phyloP scores from a whole-genome alignment of 305 asterid genomes.

The Fraxinus velutina region DNA sequence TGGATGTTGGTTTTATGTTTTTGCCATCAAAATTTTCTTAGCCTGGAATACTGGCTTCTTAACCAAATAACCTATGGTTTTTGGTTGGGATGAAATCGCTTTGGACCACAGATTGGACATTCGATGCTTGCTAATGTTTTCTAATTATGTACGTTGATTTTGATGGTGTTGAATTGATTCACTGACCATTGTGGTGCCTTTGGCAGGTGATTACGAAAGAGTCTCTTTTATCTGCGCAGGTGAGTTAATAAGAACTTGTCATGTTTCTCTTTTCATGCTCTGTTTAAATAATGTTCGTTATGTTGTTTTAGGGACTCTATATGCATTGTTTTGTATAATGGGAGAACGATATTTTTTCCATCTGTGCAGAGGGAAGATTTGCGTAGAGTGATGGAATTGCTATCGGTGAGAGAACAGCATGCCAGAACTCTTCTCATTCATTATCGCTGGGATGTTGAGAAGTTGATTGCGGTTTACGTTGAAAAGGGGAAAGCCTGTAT shows the following conservation, averaged over 20 bases:
- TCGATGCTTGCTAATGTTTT: background rate
- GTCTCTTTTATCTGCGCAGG: conserved; percentile 96
- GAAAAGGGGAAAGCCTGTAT: conserved; percentile 70
- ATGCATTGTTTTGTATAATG: background rate
- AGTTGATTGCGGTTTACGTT: conserved; percentile 55
- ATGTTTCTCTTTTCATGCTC: conserved; percentile 6
- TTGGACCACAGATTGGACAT: background rate
- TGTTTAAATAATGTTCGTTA: background rate
- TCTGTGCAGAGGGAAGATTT: conserved; percentile 68
- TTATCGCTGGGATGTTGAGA: conserved; percentile 84
- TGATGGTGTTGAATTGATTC: conserved; percentile 5
- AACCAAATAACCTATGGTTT: background rate
- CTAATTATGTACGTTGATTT: background rate
- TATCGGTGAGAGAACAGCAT: conserved; percentile 77
- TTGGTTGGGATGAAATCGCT: background rate
- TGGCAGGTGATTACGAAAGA: conserved; percentile 82
- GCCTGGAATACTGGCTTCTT: background rate
- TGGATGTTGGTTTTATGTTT: conserved; percentile 15
- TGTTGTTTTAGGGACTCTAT: background rate
- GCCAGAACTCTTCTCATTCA: conserved; percentile 91
- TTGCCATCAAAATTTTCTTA: conserved; percentile 2
- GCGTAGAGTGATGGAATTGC: conserved; percentile 77
- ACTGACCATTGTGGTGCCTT: conserved; percentile 6
- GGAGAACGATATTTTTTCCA: conserved; percentile 17
- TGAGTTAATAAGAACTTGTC: conserved; percentile 17